These are phyloP conservation scores for Aspergillus cejpii DNA, from an alignment of 2,329 filamentous ascomycete species.

Conservation along the genomic window DNA sequence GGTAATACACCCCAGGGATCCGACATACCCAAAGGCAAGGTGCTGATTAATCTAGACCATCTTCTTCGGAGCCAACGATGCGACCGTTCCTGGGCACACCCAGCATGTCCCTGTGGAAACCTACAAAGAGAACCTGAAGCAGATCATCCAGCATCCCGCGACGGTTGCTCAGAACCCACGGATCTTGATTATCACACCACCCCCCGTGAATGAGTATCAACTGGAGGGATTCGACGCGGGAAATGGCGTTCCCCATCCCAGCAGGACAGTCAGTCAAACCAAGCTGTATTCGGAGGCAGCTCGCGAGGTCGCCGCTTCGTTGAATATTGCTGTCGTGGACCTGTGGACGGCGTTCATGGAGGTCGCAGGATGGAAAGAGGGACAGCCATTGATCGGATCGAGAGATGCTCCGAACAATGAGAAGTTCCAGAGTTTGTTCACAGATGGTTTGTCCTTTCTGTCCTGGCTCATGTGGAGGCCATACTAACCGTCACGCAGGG, in stretches of 20 bases:
- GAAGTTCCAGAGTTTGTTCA: slow-evolving; percentile 46
- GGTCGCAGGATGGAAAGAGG: slow-evolving; percentile 49
- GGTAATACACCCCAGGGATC: slow-evolving; percentile 25
- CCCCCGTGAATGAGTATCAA: slow-evolving; percentile 73
- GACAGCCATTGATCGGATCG: slow-evolving; percentile 50
- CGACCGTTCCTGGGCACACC: slow-evolving; percentile 58
- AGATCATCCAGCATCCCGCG: slow-evolving; percentile 65
- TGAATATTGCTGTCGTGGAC: slow-evolving; percentile 62
- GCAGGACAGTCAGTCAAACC: slow-evolving; percentile 55
- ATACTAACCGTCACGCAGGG: slow-evolving; percentile 31
- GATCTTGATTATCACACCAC: slow-evolving; percentile 68
- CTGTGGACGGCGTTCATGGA: slow-evolving; percentile 74
- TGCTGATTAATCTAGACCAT: slow-evolving; percentile 50
- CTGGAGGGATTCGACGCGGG: slow-evolving; percentile 46
- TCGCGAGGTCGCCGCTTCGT: slow-evolving; percentile 53
- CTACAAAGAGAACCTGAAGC: slow-evolving; percentile 65
- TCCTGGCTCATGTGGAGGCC: neutral
- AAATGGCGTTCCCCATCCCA: slow-evolving; percentile 44
- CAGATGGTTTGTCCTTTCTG: slow-evolving; percentile 47
- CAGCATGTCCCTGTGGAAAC: slow-evolving; percentile 73
- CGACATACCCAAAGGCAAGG: slow-evolving; percentile 1
- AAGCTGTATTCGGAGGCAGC: slow-evolving; percentile 61
- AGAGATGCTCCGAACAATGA: slow-evolving; percentile 53
- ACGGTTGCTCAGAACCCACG: slow-evolving; percentile 66
- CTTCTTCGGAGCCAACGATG: slow-evolving; percentile 88